phyloP scores from a whole-genome alignment of 176 grass and related monocot species.

The Cenchrus fungigraminus region DNA sequence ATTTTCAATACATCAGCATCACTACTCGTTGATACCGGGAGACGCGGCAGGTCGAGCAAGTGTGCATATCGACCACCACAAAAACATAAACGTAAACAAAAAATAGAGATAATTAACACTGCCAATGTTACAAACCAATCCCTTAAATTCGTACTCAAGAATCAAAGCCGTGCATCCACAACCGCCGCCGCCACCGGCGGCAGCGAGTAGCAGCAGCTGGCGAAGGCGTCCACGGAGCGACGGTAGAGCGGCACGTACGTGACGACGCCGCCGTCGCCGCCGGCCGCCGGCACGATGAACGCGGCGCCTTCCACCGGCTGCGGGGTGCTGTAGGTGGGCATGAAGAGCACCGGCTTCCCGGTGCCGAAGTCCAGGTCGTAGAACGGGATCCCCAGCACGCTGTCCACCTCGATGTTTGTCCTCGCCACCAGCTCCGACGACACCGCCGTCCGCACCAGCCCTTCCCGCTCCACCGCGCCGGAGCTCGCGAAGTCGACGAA shows the following conservation, averaged over 20 bases:
- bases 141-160: too few species aligned
- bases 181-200: background rate
- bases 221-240: background rate
- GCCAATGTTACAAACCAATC: too few species aligned
- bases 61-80: too few species aligned
- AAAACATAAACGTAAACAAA: too few species aligned
- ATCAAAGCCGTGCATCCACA: background rate
- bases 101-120: too few species aligned
- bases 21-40: too few species aligned
- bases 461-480: slow-evolving; percentile 40
- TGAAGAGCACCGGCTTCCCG: background rate
- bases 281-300: background rate
- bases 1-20: too few species aligned
- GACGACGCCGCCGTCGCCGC: background rate
- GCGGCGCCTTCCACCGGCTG: background rate
- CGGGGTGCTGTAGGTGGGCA: background rate
- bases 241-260: background rate
- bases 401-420: slow-evolving; percentile 15
- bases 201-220: slow-evolving; percentile 16
- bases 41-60: too few species aligned
- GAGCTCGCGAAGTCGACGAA: slow-evolving; percentile 46
- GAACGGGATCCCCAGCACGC: background rate
- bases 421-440: background rate
- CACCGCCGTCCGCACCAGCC: slow-evolving; percentile 35
- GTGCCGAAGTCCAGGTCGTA: slow-evolving; percentile 10